phyloP scores from a whole-genome alignment of 176 grass and related monocot genomes.

The Eremochloa ophiuroides region DNA sequence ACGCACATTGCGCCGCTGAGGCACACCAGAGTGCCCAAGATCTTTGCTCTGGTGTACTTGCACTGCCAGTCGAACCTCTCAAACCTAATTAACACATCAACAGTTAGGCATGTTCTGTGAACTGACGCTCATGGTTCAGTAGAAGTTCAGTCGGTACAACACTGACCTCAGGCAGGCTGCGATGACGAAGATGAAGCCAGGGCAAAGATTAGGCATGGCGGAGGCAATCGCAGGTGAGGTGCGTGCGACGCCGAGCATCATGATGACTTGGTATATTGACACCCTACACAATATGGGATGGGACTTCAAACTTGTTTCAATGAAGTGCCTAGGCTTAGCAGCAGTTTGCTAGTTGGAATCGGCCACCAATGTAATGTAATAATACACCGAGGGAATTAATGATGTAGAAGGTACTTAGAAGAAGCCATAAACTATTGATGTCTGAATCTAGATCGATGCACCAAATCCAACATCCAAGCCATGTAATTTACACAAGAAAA shows the following conservation, averaged over 20 bases:
- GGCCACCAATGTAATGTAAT: background rate
- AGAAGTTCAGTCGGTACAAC: background rate
- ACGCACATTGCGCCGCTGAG: slow-evolving; percentile 48
- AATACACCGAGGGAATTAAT: background rate
- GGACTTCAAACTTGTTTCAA: background rate
- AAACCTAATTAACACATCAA: slow-evolving; percentile 9
- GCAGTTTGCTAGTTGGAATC: background rate
- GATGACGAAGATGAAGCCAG: slow-evolving; percentile 54
- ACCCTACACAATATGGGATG: no score
- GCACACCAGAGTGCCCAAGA: slow-evolving; percentile 51
- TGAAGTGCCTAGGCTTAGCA: background rate
- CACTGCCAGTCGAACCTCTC: slow-evolving; percentile 51
- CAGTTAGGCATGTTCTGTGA: background rate
- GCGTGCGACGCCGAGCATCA: slow-evolving; percentile 36
- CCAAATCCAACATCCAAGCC: no score
- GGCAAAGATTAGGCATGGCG: slow-evolving; percentile 21
- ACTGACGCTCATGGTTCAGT: background rate
- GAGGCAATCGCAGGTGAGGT: slow-evolving; percentile 40
- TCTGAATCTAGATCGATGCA: no score
- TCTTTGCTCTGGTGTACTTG: slow-evolving; percentile 47
- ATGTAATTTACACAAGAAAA: no score
- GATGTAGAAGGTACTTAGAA: no score
- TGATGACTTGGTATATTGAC: slow-evolving; percentile 24
- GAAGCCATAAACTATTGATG: no score
- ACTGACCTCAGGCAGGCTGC: slow-evolving; percentile 42